A percentile compares a stretch with the other conserved stretches of the same genome.
These are phyloP conservation scores for Ustilago sp. DNA, from an alignment of 1,284 basidiomycete genomes.

Conservation along the genomic window DNA sequence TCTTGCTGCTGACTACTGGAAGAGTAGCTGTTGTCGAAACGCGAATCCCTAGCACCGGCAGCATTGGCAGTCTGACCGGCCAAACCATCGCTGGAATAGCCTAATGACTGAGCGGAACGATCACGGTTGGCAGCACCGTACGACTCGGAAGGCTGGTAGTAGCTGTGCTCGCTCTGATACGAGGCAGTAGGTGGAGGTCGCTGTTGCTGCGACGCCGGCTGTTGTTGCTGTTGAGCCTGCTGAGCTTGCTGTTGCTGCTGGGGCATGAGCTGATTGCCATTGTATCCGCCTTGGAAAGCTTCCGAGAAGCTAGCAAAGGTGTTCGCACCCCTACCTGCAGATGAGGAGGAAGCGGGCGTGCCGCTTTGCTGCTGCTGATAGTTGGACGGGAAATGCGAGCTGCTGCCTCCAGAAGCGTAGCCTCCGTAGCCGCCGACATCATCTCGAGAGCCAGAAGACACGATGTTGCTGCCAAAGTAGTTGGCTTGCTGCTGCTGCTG, in stretches of 20 bases:
- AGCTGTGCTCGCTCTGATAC: conserved; percentile 42
- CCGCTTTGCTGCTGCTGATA: conserved; percentile 28
- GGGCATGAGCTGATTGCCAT: conserved; percentile 39
- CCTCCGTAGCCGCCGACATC: conserved; percentile 38
- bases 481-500: conserved; percentile 32
- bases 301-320: conserved; percentile 48
- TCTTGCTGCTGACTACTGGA: conserved; percentile 38
- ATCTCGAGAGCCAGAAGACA: conserved; percentile 39
- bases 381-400: conserved; percentile 40
- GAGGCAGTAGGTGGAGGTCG: conserved; percentile 34
- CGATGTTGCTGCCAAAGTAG: conserved; percentile 40
- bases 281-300: conserved; percentile 36
- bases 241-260: conserved; percentile 34
- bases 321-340: conserved; percentile 41
- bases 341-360: conserved; percentile 35
- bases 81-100: conserved; percentile 29
- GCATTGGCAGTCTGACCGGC: conserved; percentile 14
- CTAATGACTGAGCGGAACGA: conserved; percentile 28
- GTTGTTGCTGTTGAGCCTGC: conserved; percentile 16
- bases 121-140: conserved; percentile 33
- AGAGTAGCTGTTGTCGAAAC: conserved; percentile 37
- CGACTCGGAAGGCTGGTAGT: conserved; percentile 45
- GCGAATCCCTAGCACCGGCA: conserved; percentile 18
- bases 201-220: conserved; percentile 26
- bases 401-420: conserved; percentile 35